Evolutionary conservation across 129 eudicot genomes (phyloP), one percentile per base, ranked within the genome.

Genomic region (Apium graveolens): DNA sequence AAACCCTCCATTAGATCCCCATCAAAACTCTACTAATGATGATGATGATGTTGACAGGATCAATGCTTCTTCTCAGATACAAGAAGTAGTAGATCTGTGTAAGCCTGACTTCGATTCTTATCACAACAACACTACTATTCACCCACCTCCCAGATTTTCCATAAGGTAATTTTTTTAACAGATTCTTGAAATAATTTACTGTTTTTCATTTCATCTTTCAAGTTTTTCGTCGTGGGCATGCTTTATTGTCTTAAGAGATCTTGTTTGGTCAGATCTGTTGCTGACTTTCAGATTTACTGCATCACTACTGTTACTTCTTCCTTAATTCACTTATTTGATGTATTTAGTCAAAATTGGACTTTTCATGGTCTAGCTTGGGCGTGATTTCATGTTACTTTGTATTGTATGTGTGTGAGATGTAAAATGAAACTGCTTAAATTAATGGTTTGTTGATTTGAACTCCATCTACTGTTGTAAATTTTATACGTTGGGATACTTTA

Each of bases 1-100:
- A 84, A 88, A 83, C 81, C 92, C 88, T 89, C 87, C 92, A 81
- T 85, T 88, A 88, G 86, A 87, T 85, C 96, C 82, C 84, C 88
- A 62, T n/a, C 86, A 41, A 76, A 83, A 82, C 77, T 71, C 81
- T 51, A 42, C 84, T 82, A 77, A 82, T 85, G 73, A 82, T 60
- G 74, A 66, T 71, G 76, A 73, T 78, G 84, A 78, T 83, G 85
- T 84, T 73, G 82, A 89, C 42, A 81, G 45, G 76, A 73, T 73
- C 76, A n/a, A 81, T 72, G 72, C 83, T 87, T 84, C 84, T 84
- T 81, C 76, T 85, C 85, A 86, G 80, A 80, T 70, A 69, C 70
- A 46, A 44, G 70, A 77, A 82, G 87, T 84, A 37, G 70, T 77
- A 86, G 90, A 86, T 89, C 90, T 86, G 87, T 80, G 71, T 3